Evolutionary conservation across 495 filamentous ascomycete species (phyloP), one percentile per base, ranked within the genome.

Genomic region (Trichoderma virens): DNA sequence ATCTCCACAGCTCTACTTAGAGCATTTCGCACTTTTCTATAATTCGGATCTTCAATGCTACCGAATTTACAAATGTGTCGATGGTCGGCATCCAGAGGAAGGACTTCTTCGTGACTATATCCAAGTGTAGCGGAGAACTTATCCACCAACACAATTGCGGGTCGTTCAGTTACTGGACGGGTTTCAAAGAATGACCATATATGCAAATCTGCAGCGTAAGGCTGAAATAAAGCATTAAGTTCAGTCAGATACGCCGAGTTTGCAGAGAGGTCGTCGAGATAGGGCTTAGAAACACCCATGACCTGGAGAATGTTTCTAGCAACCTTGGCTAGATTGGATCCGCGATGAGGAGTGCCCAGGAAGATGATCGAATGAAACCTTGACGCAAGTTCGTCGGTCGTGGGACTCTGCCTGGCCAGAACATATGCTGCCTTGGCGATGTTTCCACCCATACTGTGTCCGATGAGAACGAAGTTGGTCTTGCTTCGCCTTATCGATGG

Each of bases 401-500:
- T 63, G 28, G 67, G 65, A 47, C 74, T 68, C 47, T 73, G 65
- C 2, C 67, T 64, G 20, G 72, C 67, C 5, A 75, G 67, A 51
- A 75, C 71, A 65, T 70, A 76, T 1, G 70, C 68, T 63, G 72
- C 80, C 65, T 86, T 86, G 18, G 79, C 76, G 18, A 86, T 78
- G 32, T 79, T 70, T 1, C 82, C 82, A 27, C 82, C 82, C 82
- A 83, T 82, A 65, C 74, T 78, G 69, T 85, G 82, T 7, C 77
- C 80, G 27, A 84, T 70, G 3, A 84, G 63, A 18, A 83, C 69
- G 27, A 84, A 73, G 23, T 71, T 68, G 11, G 72, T 74, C 62
- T 70, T 61, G 18, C 62, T 59, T 5, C 67, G 67, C 39, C 68
- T 69, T 32, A 75, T 69, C 7, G 31, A 20, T 6, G 70, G 78